Conservation (phyloP, 148 eudicot species). For the Cornus suecica region DNA sequence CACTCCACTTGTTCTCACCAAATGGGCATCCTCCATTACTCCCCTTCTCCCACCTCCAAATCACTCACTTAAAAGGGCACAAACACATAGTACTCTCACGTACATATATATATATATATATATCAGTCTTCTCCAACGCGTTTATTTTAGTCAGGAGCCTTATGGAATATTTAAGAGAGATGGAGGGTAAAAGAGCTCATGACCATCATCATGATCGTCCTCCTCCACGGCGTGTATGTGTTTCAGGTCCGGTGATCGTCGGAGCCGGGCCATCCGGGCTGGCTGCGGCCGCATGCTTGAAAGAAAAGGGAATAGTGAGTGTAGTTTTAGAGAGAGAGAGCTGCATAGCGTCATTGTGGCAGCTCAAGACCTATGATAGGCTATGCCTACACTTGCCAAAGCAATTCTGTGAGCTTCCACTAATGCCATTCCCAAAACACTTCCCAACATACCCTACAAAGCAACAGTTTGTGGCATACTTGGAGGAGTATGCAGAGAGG, state of each 20-base stretch:
- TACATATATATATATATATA: neutral
- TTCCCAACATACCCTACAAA: constrained; percentile 65
- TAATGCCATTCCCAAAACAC: constrained; percentile 57
- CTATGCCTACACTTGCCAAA: constrained; percentile 62
- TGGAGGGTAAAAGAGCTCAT: constrained; percentile 44
- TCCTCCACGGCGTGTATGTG: constrained; percentile 23
- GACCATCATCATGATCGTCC: constrained; percentile 27
- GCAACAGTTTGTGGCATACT: constrained; percentile 47
- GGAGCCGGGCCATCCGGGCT: constrained; percentile 79
- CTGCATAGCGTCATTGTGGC: constrained; percentile 73
- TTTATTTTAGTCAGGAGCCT: too few relatives aligned
- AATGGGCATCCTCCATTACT: neutral
- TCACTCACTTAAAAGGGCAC: neutral
- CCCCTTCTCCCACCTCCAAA: neutral
- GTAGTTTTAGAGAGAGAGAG: constrained; percentile 50
- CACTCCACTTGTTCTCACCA: neutral
- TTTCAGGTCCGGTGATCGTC: constrained; percentile 56
- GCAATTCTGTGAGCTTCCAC: constrained; percentile 61
- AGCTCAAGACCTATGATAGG: constrained; percentile 64
- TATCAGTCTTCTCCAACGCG: too few relatives aligned
- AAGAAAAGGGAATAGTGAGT: constrained; percentile 43
- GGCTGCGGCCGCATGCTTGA: constrained; percentile 65
- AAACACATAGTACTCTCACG: too few relatives aligned
- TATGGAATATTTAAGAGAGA: constrained; percentile 34
- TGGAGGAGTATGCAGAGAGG: constrained; percentile 43